Evolutionary conservation across 345 rosid species (phyloP), one percentile per base, ranked within the genome.

Genomic region (Raphanus raphanistrum): DNA sequence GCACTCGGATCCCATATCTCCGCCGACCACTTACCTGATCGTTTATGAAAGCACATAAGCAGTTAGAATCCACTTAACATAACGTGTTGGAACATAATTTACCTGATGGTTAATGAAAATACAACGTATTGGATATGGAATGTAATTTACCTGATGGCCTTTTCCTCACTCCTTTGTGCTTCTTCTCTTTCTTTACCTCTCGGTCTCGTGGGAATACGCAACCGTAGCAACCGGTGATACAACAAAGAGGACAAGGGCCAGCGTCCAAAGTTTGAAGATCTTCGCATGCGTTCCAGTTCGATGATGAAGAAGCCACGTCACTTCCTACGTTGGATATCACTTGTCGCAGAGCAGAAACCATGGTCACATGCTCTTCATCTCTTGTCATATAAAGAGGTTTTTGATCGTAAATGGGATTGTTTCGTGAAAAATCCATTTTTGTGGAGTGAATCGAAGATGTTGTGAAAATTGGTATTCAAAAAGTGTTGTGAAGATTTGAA

Each of bases 1-100:
- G 15, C 32, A 60, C 16, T 60, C 4, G 64, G 64, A 60, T 60
- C 36, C 64, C 64, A 60, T 60, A 60, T 60, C 64, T 60, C 64
- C n/a, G 64, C 64, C 16, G 64, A 60, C 64, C 64, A 60, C 28
- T 28, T 60, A 60, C 64, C 64, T 60, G 36, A 28, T 28, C 32
- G 32, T 59, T 59, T 26, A 59, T 58, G n/a, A 58, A 25, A 11
- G 31, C n/a, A 59, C 15, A 28, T 59, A 59, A 59, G 27, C 32
- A 26, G 62, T 9, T 58, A 26, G 29, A 57, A 25, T 26, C 21
- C 21, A 8, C 29, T 57, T 12, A 57, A 21, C 29, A 8, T 8
- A 57, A 57, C 31, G 31, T 25, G 6, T 25, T 58, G 62, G 31
- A 9, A 58, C 62, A 9, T 57, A 57, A 54, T 21, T 54, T 54